phyloP scores from a whole-genome alignment of 208 protist genomes.

The Leishmania arabica region DNA sequence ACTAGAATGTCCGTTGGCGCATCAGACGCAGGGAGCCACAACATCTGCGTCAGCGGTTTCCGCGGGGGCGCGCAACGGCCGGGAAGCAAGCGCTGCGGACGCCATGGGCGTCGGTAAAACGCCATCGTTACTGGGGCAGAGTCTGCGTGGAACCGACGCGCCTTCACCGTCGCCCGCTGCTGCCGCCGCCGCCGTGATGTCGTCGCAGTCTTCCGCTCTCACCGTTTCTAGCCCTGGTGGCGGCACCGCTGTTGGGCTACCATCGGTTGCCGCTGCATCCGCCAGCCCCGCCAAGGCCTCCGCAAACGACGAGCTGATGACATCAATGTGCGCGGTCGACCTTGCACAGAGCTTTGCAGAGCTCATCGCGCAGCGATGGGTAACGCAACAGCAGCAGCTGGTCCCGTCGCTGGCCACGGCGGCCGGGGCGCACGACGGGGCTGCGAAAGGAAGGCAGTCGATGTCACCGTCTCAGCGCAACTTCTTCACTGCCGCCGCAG shows the following conservation, averaged over 20 bases:
- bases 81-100: not conserved
- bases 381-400: slow-evolving; percentile 14
- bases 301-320: slow-evolving; percentile 14
- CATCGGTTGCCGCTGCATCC: not conserved
- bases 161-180: not conserved
- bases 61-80: not conserved
- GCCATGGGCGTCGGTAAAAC: not conserved
- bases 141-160: not conserved
- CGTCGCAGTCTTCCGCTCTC: not conserved
- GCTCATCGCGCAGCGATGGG: slow-evolving; percentile 17
- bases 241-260: not conserved
- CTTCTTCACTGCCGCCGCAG: not conserved
- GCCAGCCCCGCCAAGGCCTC: not conserved
- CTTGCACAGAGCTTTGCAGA: slow-evolving; percentile 30
- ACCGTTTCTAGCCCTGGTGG: not conserved
- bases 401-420: not conserved
- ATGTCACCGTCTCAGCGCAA: not conserved
- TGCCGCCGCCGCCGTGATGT: not conserved
- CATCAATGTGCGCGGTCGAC: slow-evolving; percentile 23
- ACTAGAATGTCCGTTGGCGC: not conserved
- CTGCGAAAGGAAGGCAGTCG: not conserved
- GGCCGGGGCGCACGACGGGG: not conserved
- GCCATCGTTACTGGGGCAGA: not conserved
- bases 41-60: not conserved
- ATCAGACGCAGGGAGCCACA: not conserved